Evolutionary conservation across 208 protist genomes (phyloP).

Genomic region (Trypanosoma cruzi): DNA sequence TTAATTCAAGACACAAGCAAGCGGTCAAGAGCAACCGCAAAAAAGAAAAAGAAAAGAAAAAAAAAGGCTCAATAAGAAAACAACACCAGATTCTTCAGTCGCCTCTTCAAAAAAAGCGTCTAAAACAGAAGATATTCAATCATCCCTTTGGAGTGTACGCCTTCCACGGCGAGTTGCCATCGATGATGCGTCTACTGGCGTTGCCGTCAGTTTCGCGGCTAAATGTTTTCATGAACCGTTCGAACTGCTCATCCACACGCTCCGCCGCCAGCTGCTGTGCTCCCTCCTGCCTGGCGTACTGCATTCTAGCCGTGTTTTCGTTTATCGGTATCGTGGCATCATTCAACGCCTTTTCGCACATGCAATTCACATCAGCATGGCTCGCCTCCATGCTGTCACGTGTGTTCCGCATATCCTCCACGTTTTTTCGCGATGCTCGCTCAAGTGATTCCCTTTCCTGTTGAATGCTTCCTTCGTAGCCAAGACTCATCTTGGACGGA

Average conservation of each 20-base stretch:
- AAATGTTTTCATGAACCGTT: slow-evolving; percentile 86
- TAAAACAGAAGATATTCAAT: neutral
- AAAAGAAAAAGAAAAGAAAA: neutral
- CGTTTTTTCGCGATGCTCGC: slow-evolving; percentile 42
- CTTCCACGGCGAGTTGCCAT: slow-evolving; percentile 86
- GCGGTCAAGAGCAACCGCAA: neutral
- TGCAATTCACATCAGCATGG: slow-evolving; percentile 22
- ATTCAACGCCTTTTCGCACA: slow-evolving; percentile 22
- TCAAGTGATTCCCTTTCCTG: slow-evolving; percentile 55
- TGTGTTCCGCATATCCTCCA: slow-evolving; percentile 51
- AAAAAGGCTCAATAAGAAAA: neutral
- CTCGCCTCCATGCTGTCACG: slow-evolving; percentile 35
- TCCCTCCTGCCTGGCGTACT: slow-evolving; percentile 67
- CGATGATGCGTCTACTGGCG: slow-evolving; percentile 48
- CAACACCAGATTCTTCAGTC: neutral
- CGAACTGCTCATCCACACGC: slow-evolving; percentile 90
- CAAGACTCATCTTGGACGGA: slow-evolving; percentile 83
- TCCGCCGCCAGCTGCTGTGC: slow-evolving; percentile 66
- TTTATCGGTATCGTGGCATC: slow-evolving; percentile 48
- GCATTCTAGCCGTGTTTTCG: slow-evolving; percentile 83
- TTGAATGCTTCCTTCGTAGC: slow-evolving; percentile 80
- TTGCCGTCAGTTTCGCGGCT: slow-evolving; percentile 28
- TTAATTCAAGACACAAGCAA: slow-evolving; percentile 4
- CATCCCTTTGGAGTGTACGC: slow-evolving; percentile 54
- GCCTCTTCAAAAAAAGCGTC: neutral